These are phyloP conservation scores for Mycena citricolor DNA, from an alignment of 1,284 basidiomycete genomes.

Conservation along the genomic window DNA sequence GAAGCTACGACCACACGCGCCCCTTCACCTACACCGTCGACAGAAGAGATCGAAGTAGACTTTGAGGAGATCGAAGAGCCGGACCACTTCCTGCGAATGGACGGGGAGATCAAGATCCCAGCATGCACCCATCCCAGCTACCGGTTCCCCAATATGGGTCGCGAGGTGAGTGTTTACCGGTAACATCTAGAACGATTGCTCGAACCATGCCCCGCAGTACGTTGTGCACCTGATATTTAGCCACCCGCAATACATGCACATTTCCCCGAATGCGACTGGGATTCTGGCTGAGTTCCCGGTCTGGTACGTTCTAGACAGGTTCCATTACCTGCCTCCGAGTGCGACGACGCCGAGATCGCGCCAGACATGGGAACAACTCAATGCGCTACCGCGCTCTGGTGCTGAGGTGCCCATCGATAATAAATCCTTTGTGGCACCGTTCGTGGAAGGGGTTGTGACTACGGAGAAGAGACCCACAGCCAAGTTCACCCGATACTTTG, in stretches of 20 bases:
- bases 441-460: not conserved
- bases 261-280: constrained; percentile 20
- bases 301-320: constrained; percentile 22
- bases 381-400: constrained; percentile 12
- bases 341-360: not conserved
- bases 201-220: constrained; percentile 8
- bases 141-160: constrained; percentile 19
- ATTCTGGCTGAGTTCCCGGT: constrained; percentile 18
- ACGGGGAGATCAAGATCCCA: constrained; percentile 20
- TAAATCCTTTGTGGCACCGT: not conserved
- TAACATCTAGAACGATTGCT: too few relatives aligned
- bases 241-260: constrained; percentile 22
- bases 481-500: constrained; percentile 1
- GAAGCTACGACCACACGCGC: constrained; percentile 5
- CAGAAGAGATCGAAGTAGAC: constrained; percentile 15
- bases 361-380: too few relatives aligned
- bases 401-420: constrained; percentile 2
- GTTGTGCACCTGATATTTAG: constrained; percentile 14
- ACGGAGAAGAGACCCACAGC: constrained; percentile 7
- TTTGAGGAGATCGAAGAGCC: not conserved
- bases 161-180: constrained; percentile 11
- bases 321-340: constrained; percentile 3
- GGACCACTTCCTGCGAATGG: constrained; percentile 18
- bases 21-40: constrained; percentile 15
- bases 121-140: constrained; percentile 21